Evolutionary conservation across 108 stramenopile genomes (phyloP).

Genomic region (Nitzschia inconspicua): DNA sequence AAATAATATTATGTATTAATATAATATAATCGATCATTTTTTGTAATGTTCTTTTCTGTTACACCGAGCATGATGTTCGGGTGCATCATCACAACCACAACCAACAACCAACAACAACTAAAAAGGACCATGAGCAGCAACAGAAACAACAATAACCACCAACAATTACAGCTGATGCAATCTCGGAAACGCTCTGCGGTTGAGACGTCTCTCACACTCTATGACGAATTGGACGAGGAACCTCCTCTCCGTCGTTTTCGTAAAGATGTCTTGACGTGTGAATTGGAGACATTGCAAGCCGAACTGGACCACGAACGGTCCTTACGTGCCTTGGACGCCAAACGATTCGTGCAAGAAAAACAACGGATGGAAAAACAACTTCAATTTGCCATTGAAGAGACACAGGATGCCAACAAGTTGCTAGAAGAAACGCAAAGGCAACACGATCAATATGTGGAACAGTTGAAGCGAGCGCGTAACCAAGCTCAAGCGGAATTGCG

Average conservation of each 20-base stretch:
- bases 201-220: too few species aligned
- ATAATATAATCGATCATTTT: too few species aligned
- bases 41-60: too few species aligned
- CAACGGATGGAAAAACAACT: constrained; percentile 60
- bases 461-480: constrained; percentile 28
- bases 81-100: too few species aligned
- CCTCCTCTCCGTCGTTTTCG: not conserved
- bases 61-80: too few species aligned
- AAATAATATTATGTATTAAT: too few species aligned
- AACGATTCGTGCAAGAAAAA: constrained; percentile 38
- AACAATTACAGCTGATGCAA: too few species aligned
- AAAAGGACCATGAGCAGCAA: too few species aligned
- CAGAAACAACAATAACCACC: too few species aligned
- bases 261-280: constrained; percentile 11
- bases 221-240: not conserved
- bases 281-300: constrained; percentile 60
- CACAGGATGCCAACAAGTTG: constrained; percentile 41
- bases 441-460: constrained; percentile 35
- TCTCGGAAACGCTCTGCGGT: not conserved
- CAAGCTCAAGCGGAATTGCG: constrained; percentile 29
- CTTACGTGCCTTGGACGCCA: constrained; percentile 59
- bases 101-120: too few species aligned
- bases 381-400: constrained; percentile 66
- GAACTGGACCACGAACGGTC: constrained; percentile 73
- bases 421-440: constrained; percentile 48